phyloP scores from a whole-genome alignment of 345 rosid species.

The Moricandia arvensis region DNA sequence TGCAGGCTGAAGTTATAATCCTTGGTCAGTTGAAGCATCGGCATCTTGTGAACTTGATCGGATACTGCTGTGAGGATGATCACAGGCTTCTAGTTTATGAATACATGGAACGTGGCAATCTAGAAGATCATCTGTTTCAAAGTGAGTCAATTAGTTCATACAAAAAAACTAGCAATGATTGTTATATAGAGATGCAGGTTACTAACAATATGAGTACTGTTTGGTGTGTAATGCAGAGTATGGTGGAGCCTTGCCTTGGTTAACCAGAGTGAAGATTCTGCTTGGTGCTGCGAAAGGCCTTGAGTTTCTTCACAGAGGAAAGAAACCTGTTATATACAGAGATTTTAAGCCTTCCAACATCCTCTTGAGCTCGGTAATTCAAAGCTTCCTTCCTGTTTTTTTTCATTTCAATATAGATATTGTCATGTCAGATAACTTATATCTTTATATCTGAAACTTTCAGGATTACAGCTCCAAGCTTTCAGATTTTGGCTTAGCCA shows the following conservation, averaged over 20 bases:
- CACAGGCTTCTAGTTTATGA: slow-evolving; percentile 74
- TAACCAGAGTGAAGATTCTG: slow-evolving; percentile 77
- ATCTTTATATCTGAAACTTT: neutral
- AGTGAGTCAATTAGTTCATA: slow-evolving; percentile 40
- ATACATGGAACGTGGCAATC: slow-evolving; percentile 73
- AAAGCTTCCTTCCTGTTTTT: slow-evolving; percentile 4
- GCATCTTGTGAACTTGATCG: slow-evolving; percentile 72
- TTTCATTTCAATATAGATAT: neutral
- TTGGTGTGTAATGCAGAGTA: slow-evolving; percentile 45
- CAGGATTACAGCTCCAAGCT: slow-evolving; percentile 59
- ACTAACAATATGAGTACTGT: slow-evolving; percentile 15
- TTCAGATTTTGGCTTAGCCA: slow-evolving; percentile 60
- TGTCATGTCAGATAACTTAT: slow-evolving; percentile 18
- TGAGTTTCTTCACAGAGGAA: slow-evolving; percentile 71
- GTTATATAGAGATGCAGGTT: slow-evolving; percentile 1
- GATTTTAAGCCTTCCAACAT: slow-evolving; percentile 85
- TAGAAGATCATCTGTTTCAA: slow-evolving; percentile 76
- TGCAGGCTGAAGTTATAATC: slow-evolving; percentile 78
- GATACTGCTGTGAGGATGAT: slow-evolving; percentile 79
- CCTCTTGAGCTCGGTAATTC: slow-evolving; percentile 62
- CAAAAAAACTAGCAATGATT: neutral
- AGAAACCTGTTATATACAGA: slow-evolving; percentile 73
- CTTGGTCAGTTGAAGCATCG: slow-evolving; percentile 82
- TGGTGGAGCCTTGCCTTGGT: slow-evolving; percentile 67
- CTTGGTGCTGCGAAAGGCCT: slow-evolving; percentile 85